Base-by-base conservation (phyloP, 2,329 filamentous ascomycete genomes). In the Colletotrichum kahawae region DNA sequence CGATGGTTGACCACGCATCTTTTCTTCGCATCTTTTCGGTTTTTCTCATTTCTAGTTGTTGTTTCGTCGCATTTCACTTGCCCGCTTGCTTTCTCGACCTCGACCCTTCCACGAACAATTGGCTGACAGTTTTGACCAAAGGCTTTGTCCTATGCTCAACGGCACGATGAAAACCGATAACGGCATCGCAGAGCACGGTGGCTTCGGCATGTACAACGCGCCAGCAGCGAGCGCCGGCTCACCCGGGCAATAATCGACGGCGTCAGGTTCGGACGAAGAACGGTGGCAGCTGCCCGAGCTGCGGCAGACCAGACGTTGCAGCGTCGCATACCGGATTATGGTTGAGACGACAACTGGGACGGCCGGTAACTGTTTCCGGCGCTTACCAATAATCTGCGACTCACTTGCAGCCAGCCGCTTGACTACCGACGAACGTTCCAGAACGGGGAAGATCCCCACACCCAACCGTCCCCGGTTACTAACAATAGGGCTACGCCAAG, bases 71-170 rank as follows among this genome's bases (percentile, higher is more conserved):
- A 24, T 74, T 66, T 24, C 59, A 18, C 67, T 60, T 60, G 51
- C n/a, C 38, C 7, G 54, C 31, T 67, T 24, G 38, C 33, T 48
- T 66, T 64, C 18, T 71, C 34, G 27, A 66, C 21, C 27, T 38
- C 29, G 72, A 71, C 34, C 13, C 24, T 62, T 24, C 59, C 56
- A 69, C 56, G 65, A 9, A 70, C 67, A 24, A 68, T 64, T 77
- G 36, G 79, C 82, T 83, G 80, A 83, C 79, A 67, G 62, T 75
- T 68, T 76, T 71, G 29, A 74, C 74, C 71, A 29, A 89, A 95
- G 93, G 83, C 90, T 96, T 80, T 97, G 95, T 83, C 95, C 95
- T 63, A 88, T 97, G 83, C 92, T 97, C 77, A 97, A 97, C 82
- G 95, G 95, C 67, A 95, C 94, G 36, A 94, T 94, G 87, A 93